Conservation (phyloP, 345 rosid species). For the Mallotus nudiflorus region DNA sequence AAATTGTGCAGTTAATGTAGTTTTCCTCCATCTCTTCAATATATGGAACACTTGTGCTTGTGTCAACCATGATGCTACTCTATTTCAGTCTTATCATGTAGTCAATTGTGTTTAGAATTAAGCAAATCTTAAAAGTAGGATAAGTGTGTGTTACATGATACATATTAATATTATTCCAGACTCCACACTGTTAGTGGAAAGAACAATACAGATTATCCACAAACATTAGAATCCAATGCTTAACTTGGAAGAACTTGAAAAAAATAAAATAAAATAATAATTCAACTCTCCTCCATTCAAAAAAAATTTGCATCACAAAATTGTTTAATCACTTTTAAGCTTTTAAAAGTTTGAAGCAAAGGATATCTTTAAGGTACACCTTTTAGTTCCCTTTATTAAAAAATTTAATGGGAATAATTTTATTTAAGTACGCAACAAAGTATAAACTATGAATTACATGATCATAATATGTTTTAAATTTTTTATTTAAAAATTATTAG, state of each 20-base stretch:
- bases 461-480: too few species aligned
- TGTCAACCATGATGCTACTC: slow-evolving; percentile 3
- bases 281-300: slow-evolving; percentile 11
- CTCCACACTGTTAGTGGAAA: background rate
- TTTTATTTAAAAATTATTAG: too few species aligned
- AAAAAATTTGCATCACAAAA: background rate
- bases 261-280: too few species aligned
- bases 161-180: background rate
- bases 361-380: background rate
- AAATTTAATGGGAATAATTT: too few species aligned
- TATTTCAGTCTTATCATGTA: background rate
- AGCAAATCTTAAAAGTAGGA: background rate
- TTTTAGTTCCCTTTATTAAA: too few species aligned
- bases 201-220: slow-evolving; percentile 13
- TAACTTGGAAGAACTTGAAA: background rate
- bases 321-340: background rate
- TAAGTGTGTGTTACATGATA: too few species aligned
- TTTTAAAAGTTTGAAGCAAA: slow-evolving; percentile 12
- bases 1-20: background rate
- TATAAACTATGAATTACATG: background rate
- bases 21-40: background rate
- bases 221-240: slow-evolving; percentile 20
- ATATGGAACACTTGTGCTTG: background rate
- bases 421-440: too few species aligned
- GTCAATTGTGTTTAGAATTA: background rate